phyloP scores from a whole-genome alignment of 139 green algal species.

The Prasinococcaceae sp. region DNA sequence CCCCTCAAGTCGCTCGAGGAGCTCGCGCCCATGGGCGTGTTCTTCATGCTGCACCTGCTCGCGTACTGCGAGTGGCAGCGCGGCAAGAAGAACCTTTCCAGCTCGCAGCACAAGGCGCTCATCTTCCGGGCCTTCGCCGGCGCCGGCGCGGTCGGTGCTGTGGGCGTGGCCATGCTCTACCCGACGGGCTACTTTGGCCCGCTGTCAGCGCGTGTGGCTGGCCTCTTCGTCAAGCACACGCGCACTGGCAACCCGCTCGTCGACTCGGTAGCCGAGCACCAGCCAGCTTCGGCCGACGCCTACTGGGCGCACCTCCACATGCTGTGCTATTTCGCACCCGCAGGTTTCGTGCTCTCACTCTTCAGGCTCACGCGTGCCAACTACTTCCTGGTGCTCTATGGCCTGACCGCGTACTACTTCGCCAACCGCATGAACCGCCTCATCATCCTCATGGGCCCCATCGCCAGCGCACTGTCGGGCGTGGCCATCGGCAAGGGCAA shows the following conservation, averaged over 20 bases:
- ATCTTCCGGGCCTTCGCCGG: constrained; percentile 1
- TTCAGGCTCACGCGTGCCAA: not conserved
- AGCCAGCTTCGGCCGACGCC: constrained; percentile 32
- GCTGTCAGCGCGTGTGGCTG: constrained; percentile 6
- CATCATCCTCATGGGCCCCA: constrained; percentile 20
- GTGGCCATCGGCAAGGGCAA: constrained; percentile 1
- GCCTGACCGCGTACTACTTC: constrained; percentile 13
- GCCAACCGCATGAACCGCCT: constrained; percentile 14
- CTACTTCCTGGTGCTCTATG: constrained; percentile 13
- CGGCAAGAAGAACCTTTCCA: not conserved
- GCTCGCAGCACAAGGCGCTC: not conserved
- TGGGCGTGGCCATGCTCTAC: constrained; percentile 7
- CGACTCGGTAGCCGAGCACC: constrained; percentile 38
- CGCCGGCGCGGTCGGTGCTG: not conserved
- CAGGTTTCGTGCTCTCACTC: constrained; percentile 5
- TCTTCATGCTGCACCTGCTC: constrained; percentile 46
- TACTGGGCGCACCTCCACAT: constrained; percentile 36
- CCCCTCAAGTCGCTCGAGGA: constrained; percentile 35
- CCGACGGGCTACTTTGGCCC: constrained; percentile 8
- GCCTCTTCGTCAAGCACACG: constrained; percentile 25
- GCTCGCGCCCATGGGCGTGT: constrained; percentile 25
- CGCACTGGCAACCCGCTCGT: constrained; percentile 39
- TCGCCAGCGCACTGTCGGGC: constrained; percentile 3
- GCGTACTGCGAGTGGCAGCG: constrained; percentile 1
- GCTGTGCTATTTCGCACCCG: constrained; percentile 7